Evolutionary conservation across 2,329 filamentous ascomycete genomes (phyloP).

Genomic region (Alternaria conjuncta): DNA sequence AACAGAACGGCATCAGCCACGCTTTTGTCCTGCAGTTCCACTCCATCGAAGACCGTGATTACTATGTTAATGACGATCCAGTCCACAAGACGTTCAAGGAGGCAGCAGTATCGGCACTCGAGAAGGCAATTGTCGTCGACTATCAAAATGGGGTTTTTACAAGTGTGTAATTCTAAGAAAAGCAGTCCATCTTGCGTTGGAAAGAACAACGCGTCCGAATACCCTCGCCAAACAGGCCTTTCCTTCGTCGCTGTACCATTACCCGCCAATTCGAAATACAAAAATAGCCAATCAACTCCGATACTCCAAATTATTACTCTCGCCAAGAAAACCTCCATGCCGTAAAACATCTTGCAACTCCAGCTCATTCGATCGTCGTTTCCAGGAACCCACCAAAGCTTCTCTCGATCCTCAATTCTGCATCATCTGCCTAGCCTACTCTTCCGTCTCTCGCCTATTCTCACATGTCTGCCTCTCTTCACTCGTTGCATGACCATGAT

Average conservation of each 20-base stretch:
- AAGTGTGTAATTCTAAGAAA: not conserved
- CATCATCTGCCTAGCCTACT: not conserved
- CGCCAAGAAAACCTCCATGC: not conserved
- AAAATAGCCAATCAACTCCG: not conserved
- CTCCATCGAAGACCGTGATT: slow-evolving; percentile 51
- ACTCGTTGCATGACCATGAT: not conserved
- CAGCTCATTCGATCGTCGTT: not conserved
- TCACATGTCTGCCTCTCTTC: not conserved
- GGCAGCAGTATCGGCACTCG: slow-evolving; percentile 39
- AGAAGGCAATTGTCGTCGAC: slow-evolving; percentile 52
- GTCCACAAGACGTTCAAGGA: slow-evolving; percentile 50
- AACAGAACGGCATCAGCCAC: slow-evolving; percentile 52
- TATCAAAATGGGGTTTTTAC: slow-evolving; percentile 45
- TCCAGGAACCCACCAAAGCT: not conserved
- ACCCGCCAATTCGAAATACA: not conserved
- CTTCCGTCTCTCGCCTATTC: not conserved
- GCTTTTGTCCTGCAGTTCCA: slow-evolving; percentile 54
- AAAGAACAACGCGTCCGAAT: not conserved
- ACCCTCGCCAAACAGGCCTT: not conserved
- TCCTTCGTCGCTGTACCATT: not conserved
- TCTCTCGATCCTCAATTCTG: not conserved
- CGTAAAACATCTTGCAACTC: not conserved
- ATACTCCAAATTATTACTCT: not conserved
- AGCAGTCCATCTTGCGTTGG: not conserved
- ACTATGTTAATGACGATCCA: slow-evolving; percentile 52